A percentile compares a stretch with the other conserved stretches of the same genome.
Evolutionary conservation across 2,329 filamentous ascomycete genomes (phyloP).

Genomic region (Penicillium griseofulvum): DNA sequence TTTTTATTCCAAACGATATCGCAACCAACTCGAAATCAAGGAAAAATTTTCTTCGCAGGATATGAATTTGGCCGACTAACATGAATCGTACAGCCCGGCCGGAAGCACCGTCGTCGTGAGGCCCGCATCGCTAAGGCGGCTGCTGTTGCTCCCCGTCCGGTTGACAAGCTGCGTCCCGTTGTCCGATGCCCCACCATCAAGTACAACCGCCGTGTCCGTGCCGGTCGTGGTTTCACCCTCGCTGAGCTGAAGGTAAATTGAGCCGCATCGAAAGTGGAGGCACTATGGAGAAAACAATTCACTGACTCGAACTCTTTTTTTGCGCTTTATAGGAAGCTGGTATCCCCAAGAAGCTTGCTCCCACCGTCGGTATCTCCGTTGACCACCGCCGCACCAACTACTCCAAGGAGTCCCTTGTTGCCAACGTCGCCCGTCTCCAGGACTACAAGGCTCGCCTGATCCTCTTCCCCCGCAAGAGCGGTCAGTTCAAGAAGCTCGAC

Average conservation of each 20-base stretch:
- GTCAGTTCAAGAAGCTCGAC: conserved; percentile 91
- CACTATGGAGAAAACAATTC: not conserved
- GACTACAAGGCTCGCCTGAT: conserved; percentile 95
- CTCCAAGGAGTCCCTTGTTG: conserved; percentile 87
- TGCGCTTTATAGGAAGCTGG: conserved; percentile 71
- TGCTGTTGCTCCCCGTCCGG: conserved; percentile 89
- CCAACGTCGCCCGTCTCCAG: conserved; percentile 97
- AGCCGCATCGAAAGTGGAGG: conserved; percentile 2
- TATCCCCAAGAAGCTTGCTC: conserved; percentile 89
- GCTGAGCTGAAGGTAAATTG: conserved; percentile 89
- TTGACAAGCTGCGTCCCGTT: conserved; percentile 94
- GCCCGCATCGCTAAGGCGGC: conserved; percentile 93
- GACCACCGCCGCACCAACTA: conserved; percentile 96
- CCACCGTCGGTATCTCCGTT: conserved; percentile 95
- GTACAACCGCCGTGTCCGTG: conserved; percentile 97
- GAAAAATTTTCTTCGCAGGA: conserved; percentile 16
- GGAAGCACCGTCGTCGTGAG: conserved; percentile 89
- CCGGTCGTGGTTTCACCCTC: conserved; percentile 96
- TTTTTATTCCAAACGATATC: conserved; percentile 16
- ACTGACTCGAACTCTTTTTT: conserved; percentile 18
- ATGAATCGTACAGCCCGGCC: conserved; percentile 70
- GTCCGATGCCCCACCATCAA: conserved; percentile 97
- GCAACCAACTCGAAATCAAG: conserved; percentile 15
- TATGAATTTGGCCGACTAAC: conserved; percentile 31
- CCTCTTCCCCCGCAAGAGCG: conserved; percentile 93